phyloP scores from a whole-genome alignment of 2,329 filamentous ascomycete species.

The Nectriaceae sp. region DNA sequence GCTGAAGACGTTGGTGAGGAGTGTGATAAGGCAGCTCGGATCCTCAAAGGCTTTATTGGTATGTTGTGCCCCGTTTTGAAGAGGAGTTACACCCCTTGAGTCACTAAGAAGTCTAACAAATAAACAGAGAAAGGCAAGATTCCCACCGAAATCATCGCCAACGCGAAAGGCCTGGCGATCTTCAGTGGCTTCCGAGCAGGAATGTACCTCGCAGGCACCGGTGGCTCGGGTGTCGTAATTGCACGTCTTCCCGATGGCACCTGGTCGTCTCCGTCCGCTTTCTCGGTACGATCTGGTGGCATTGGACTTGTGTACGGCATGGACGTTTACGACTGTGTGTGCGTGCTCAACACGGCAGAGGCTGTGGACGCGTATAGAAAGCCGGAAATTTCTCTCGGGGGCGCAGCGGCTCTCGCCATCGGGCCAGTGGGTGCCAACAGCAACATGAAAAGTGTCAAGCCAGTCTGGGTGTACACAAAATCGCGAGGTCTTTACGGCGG shows the following conservation, averaged over 20 bases:
- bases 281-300: constrained; percentile 69
- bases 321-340: constrained; percentile 76
- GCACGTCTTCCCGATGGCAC: constrained; percentile 52
- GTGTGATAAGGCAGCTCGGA: constrained; percentile 13
- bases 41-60: constrained; percentile 14
- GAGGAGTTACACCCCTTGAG: background rate
- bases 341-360: constrained; percentile 68
- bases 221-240: constrained; percentile 56
- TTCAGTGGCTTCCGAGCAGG: constrained; percentile 62
- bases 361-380: constrained; percentile 69
- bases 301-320: constrained; percentile 71
- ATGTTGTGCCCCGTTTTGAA: too few species aligned
- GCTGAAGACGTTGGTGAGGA: constrained; percentile 11
- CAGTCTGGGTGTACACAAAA: constrained; percentile 50
- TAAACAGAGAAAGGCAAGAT: constrained; percentile 26
- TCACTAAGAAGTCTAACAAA: background rate
- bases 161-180: constrained; percentile 58
- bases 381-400: constrained; percentile 66
- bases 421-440: constrained; percentile 60
- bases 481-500: constrained; percentile 69
- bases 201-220: constrained; percentile 58
- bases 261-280: constrained; percentile 72
- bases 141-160: constrained; percentile 48
- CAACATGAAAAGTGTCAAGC: constrained; percentile 63
- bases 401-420: constrained; percentile 66